phyloP scores from a whole-genome alignment of 768 basidiomycete species.

The Crepidotus variabilis region DNA sequence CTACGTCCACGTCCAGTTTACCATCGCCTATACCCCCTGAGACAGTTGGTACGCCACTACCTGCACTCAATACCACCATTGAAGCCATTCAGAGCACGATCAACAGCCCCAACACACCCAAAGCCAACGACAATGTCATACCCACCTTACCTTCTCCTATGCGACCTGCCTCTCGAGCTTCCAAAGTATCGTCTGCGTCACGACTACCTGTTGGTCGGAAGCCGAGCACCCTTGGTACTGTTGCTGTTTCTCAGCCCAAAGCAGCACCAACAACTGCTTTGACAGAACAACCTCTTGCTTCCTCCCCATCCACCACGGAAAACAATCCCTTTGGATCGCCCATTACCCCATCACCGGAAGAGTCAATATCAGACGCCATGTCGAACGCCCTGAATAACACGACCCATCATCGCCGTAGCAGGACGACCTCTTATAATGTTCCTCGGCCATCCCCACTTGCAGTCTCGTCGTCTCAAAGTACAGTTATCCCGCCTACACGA shows the following conservation, averaged over 20 bases:
- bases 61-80: slow-evolving; percentile 5
- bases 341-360: slow-evolving; percentile 56
- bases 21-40: slow-evolving; percentile 27
- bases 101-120: slow-evolving; percentile 2
- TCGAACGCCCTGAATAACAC: slow-evolving; percentile 28
- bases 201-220: slow-evolving; percentile 62
- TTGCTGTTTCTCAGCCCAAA: slow-evolving; percentile 43
- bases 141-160: slow-evolving; percentile 41
- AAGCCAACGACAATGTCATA: slow-evolving; percentile 1
- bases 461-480: slow-evolving; percentile 15
- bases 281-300: slow-evolving; percentile 48
- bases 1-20: slow-evolving; percentile 32
- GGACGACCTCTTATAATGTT: slow-evolving; percentile 60
- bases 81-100: background rate
- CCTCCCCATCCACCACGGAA: slow-evolving; percentile 39
- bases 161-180: slow-evolving; percentile 71
- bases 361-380: slow-evolving; percentile 60
- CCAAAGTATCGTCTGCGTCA: slow-evolving; percentile 65
- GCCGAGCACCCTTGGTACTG: slow-evolving; percentile 48
- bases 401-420: slow-evolving; percentile 35
- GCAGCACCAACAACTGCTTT: slow-evolving; percentile 67
- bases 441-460: slow-evolving; percentile 38
- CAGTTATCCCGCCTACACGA: slow-evolving; percentile 21
- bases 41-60: slow-evolving; percentile 11
- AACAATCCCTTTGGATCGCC: slow-evolving; percentile 21